Base-by-base conservation (phyloP, 1,284 basidiomycete species). In the Phellopilus nigrolimitatus region DNA sequence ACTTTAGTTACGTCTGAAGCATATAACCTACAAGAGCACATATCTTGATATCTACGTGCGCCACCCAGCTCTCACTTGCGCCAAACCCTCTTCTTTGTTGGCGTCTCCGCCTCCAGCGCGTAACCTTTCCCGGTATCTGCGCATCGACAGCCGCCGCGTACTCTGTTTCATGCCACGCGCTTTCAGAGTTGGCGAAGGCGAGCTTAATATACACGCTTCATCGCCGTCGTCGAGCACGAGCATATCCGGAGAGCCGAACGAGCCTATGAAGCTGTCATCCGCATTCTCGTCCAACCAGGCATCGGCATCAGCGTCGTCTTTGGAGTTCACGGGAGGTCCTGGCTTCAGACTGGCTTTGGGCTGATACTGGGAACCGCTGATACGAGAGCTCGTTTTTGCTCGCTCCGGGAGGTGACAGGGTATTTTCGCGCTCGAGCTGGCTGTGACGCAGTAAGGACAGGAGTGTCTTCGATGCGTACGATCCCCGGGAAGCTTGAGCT, bases 241-340 rank as follows among this genome's bases (percentile, higher is more conserved):
- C 1, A 50, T 48, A 15, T 54, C 48, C 22, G 53, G 48, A 9
- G 47, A 50, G 3, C 42, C 46, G 34, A 54, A 54, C 15, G 53
- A 49, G 28, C 48, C 39, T 8, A 33, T 54, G 21, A 45, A 54
- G 41, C 47, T 43, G n/a, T 54, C 53, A 17, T 50, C 53, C 9
- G 47, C 47, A 25, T 54, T 44, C 36, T 54, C 53, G n/a, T 54
- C 53, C 17, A 39, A 25, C 46, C 38, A 28, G 30, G 31, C 27
- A 17, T 44, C 38, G 4, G 19, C 41, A 8, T 17, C 40, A 17
- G n/a, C n/a, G 24, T 7, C 6, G 3, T 15, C 13, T 22, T 27
- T 9, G 33, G 9, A 25, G 19, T 24, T 7, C 33, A n/a, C 31
- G 13, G 13, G 13, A 24, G 15, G 45, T 17, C n/a, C 21, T 36